phyloP scores from a whole-genome alignment of 2,329 filamentous ascomycete species.

The Xylaria sp. region DNA sequence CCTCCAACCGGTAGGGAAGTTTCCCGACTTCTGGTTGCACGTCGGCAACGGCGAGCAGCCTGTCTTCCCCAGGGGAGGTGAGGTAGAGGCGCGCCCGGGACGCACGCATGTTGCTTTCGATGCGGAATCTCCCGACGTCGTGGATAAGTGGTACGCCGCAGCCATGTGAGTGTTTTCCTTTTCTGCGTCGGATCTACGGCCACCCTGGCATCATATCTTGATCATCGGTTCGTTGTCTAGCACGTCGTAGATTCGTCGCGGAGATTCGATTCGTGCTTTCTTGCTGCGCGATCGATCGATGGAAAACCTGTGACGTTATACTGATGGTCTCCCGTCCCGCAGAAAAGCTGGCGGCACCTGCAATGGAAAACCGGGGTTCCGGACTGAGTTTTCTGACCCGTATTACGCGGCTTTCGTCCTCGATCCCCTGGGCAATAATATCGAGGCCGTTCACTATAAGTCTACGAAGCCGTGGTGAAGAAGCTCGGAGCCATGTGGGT shows the following conservation, averaged over 20 bases:
- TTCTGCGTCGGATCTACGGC: background rate
- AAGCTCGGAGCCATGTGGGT: background rate
- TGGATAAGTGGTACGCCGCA: slow-evolving; percentile 26
- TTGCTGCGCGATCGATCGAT: background rate
- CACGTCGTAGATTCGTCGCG: background rate
- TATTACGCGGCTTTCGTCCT: slow-evolving; percentile 32
- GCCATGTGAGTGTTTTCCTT: slow-evolving; percentile 26
- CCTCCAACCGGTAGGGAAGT: slow-evolving; percentile 15
- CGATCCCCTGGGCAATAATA: slow-evolving; percentile 28
- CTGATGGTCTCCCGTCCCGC: slow-evolving; percentile 7
- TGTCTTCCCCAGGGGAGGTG: slow-evolving; percentile 4
- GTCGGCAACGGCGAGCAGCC: slow-evolving; percentile 26
- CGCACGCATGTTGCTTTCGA: slow-evolving; percentile 29
- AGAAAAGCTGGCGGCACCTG: slow-evolving; percentile 29
- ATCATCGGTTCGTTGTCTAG: slow-evolving; percentile 9
- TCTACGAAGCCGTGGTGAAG: slow-evolving; percentile 7
- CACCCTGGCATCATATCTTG: slow-evolving; percentile 18
- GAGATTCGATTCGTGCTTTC: background rate
- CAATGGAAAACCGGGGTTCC: slow-evolving; percentile 26
- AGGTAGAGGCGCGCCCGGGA: slow-evolving; percentile 18
- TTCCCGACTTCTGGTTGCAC: slow-evolving; percentile 31
- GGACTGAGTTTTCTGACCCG: slow-evolving; percentile 4
- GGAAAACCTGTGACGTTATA: slow-evolving; percentile 9
- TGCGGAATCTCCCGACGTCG: slow-evolving; percentile 12
- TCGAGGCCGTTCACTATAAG: slow-evolving; percentile 26